These are phyloP conservation scores for Linaria vulgaris DNA, from an alignment of 257 asterid genomes.

Conservation along the genomic window DNA sequence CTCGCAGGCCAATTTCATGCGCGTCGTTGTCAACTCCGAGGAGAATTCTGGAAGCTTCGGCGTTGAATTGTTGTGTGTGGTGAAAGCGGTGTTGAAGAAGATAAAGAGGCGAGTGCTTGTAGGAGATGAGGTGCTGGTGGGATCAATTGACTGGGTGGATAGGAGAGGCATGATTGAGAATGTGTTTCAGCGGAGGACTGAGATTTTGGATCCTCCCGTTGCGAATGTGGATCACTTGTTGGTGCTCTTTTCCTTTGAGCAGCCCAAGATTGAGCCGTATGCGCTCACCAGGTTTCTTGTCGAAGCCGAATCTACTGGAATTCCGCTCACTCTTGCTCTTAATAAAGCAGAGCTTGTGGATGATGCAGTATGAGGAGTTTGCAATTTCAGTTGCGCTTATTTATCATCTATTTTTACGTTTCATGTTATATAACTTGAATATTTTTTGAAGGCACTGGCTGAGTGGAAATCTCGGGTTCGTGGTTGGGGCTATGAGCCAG, in stretches of 20 bases:
- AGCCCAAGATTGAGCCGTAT: constrained; percentile 75
- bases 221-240: constrained; percentile 89
- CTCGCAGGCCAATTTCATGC: constrained; percentile 96
- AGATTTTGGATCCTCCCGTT: constrained; percentile 86
- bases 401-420: too few species aligned
- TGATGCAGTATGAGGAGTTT: constrained; percentile 44
- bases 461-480: constrained; percentile 81
- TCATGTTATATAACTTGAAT: too few species aligned
- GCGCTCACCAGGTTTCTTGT: constrained; percentile 85
- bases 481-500: constrained; percentile 83
- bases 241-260: constrained; percentile 76
- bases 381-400: not conserved
- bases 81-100: constrained; percentile 87
- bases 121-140: constrained; percentile 88
- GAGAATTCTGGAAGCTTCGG: constrained; percentile 43
- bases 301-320: constrained; percentile 91
- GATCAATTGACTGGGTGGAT: constrained; percentile 86
- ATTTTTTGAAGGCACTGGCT: constrained; percentile 48
- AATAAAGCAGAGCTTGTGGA: constrained; percentile 81
- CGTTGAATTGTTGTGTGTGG: constrained; percentile 81
- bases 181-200: constrained; percentile 69
- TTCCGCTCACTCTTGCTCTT: constrained; percentile 78
- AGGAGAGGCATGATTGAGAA: constrained; percentile 91
- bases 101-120: constrained; percentile 90
- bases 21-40: constrained; percentile 63